Percentiles rank a stretch among this genome's conserved stretches.
These are phyloP conservation scores for Pholiota conissans DNA, from an alignment of 768 basidiomycete genomes.

Conservation along the genomic window DNA sequence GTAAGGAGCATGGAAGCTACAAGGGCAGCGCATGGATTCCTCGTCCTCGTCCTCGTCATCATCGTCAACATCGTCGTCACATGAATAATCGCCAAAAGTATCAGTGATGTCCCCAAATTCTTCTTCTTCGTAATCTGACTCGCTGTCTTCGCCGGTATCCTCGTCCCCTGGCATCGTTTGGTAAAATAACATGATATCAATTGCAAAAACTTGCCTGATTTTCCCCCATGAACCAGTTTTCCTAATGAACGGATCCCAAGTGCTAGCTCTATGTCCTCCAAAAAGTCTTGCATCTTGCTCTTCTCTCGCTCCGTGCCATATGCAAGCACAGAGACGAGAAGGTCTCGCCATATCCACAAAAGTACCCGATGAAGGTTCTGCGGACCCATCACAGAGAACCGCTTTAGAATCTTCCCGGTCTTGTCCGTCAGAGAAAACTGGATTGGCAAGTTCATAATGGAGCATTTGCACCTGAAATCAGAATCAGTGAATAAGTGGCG, in stretches of 20 bases:
- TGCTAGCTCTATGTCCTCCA: conserved; percentile 54
- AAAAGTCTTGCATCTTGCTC: conserved; percentile 47
- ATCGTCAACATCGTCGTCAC: conserved; percentile 23
- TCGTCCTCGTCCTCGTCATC: conserved; percentile 31
- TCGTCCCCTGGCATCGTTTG: conserved; percentile 21
- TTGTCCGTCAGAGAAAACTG: conserved; percentile 44
- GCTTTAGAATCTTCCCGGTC: conserved; percentile 43
- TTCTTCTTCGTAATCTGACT: conserved; percentile 32
- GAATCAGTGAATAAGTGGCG: background rate
- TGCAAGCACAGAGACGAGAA: conserved; percentile 57
- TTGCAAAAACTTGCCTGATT: conserved; percentile 39
- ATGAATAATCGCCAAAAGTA: conserved; percentile 17
- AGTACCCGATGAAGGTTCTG: conserved; percentile 39
- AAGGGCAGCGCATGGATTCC: conserved; percentile 23
- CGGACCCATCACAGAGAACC: conserved; percentile 48
- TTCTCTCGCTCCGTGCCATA: conserved; percentile 29
- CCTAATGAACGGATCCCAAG: conserved; percentile 54
- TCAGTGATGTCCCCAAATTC: conserved; percentile 20
- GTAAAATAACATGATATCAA: background rate
- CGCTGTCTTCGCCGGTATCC: conserved; percentile 30
- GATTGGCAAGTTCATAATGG: conserved; percentile 45
- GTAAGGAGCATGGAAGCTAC: conserved; percentile 44
- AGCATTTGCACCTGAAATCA: conserved; percentile 52
- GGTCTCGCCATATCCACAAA: conserved; percentile 71
- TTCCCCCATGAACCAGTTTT: conserved; percentile 55